Evolutionary conservation across 257 asterid genomes (phyloP).

Genomic region (Prunella vulgaris): DNA sequence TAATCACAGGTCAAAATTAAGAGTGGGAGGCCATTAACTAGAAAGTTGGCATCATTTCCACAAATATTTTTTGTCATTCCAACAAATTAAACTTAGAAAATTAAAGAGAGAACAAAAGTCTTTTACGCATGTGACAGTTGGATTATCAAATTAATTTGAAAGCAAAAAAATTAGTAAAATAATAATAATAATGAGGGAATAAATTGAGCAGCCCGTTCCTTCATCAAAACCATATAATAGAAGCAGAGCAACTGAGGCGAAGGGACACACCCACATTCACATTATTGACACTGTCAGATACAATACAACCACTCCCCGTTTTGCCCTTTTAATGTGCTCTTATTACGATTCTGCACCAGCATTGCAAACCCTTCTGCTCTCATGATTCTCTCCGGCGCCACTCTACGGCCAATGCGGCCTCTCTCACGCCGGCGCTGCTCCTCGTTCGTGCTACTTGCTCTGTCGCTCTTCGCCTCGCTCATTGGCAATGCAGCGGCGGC

Average conservation of each 20-base stretch:
- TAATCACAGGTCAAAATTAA: not conserved
- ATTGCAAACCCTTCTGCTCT: not conserved
- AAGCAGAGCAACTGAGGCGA: not conserved
- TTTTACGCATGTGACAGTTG: not conserved
- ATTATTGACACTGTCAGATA: conserved; percentile 26
- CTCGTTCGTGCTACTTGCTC: not conserved
- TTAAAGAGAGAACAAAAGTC: not conserved
- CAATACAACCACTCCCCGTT: conserved; percentile 16
- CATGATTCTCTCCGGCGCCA: conserved; percentile 28
- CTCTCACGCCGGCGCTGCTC: conserved; percentile 28
- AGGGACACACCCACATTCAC: not conserved
- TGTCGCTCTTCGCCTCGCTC: conserved; percentile 15
- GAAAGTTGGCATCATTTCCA: not conserved
- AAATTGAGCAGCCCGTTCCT: conserved; percentile 28
- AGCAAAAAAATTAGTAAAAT: not conserved
- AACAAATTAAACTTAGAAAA: not conserved
- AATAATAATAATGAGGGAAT: conserved; percentile 21
- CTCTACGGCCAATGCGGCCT: conserved; percentile 23
- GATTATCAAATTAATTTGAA: not conserved
- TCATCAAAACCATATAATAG: not conserved
- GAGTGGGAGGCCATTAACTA: conserved; percentile 7
- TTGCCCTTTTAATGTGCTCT: conserved; percentile 32
- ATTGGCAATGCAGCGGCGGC: conserved; percentile 25
- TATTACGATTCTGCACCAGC: conserved; percentile 14
- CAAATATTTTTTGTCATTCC: not conserved